Conservation (phyloP, 768 basidiomycete genomes). For the Chalciporus piperatus region DNA sequence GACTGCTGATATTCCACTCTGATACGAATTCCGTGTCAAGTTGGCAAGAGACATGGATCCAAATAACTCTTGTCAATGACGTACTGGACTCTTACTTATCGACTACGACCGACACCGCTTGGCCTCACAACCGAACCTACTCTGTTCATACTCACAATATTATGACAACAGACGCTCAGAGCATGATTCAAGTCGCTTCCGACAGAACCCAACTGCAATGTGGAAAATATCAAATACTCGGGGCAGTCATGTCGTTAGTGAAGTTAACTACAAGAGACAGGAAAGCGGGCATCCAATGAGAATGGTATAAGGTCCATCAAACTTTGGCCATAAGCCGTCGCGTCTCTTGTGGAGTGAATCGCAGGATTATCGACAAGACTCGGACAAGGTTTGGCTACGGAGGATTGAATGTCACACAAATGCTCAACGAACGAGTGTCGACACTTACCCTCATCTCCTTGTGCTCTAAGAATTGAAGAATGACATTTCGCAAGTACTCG, state of each 20-base stretch:
- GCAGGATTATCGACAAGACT: slow-evolving; percentile 88
- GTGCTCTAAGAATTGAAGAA: slow-evolving; percentile 96
- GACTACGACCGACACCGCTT: too few species aligned
- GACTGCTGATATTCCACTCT: slow-evolving; percentile 59
- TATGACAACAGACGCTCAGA: too few species aligned
- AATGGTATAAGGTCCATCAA: slow-evolving; percentile 27
- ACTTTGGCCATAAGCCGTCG: slow-evolving; percentile 87
- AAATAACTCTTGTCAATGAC: background rate
- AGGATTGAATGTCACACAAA: slow-evolving; percentile 8
- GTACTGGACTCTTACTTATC: too few species aligned
- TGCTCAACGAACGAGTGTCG: background rate
- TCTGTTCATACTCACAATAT: too few species aligned
- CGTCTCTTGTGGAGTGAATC: slow-evolving; percentile 94
- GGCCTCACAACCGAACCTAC: too few species aligned
- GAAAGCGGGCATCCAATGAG: too few species aligned
- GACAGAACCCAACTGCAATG: too few species aligned
- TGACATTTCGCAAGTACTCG: slow-evolving; percentile 94
- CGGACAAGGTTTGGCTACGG: slow-evolving; percentile 81
- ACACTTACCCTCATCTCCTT: slow-evolving; percentile 92
- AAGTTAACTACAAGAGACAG: background rate
- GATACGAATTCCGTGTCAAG: slow-evolving; percentile 71
- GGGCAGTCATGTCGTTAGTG: background rate
- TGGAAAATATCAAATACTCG: too few species aligned
- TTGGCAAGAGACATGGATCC: slow-evolving; percentile 61
- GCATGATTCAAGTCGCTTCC: too few species aligned